Evolutionary conservation across 352 stramenopile species (phyloP), one percentile per base, ranked within the genome.

Genomic region (Phytophthora sojae): DNA sequence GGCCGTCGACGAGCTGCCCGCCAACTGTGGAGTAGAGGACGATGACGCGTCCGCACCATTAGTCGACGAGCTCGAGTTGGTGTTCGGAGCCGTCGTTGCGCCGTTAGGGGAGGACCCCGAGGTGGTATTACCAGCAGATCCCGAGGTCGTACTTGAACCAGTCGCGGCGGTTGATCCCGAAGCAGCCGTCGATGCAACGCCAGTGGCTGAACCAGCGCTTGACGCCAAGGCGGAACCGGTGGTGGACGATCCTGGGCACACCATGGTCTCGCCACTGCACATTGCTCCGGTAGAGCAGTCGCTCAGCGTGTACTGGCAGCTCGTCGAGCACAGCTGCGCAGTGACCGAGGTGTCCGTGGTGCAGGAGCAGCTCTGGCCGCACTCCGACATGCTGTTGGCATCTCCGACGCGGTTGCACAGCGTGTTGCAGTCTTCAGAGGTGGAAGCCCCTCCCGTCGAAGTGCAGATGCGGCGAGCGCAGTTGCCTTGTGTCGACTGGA

Each of bases 351-450:
- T 76, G 26, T 76, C 69, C 5, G 57, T 68, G 14, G 62, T 76
- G 47, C 69, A 76, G 30, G 64, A 61, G 29, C 68, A 75, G 21
- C 64, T 75, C 32, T 75, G 62, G 4, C 68, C 68, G 57, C 68
- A 75, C 32, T 75, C 68, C 0, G 68, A 71, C 68, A 75, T 75
- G 19, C 68, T 75, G 39, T 61, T 52, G 23, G 62, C 51, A 42
- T 71, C 45, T 7, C 62, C 62, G 6, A 75, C 62, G 52, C 68
- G 68, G 50, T 75, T 75, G 62, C 68, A 75, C 17, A 75, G 57
- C n/a, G 56, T 54, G 62, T 75, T 75, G 52, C 68, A 75, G 62
- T 75, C 68, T 61, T 71, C 57, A 14, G 68, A 71, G 7, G 68
- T 61, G n/a, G 62, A 61, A 7, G 14, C 62, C 25, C 68, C 68